Base-by-base conservation (phyloP, 148 eudicot genomes). In the Chenopodium quinoa region DNA sequence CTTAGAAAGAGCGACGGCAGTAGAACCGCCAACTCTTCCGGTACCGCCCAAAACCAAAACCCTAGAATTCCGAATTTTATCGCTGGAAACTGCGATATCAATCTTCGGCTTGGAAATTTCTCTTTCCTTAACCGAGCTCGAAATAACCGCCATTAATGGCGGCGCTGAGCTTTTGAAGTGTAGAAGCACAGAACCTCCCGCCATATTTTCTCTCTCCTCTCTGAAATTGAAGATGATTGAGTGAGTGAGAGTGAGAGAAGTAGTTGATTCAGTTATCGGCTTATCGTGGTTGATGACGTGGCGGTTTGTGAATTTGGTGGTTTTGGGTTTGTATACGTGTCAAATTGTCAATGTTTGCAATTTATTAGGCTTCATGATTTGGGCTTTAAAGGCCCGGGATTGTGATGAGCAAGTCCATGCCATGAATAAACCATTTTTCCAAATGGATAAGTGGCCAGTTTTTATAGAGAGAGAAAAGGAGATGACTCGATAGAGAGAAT, bases 21-120 rank as follows among this genome's bases (percentile, higher is more conserved):
- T 92, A 31, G 99, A 96, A 56, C 98, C 97, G 46, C 99, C 98
- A 68, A 95, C 99, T 88, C 99, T 89, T 4, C 99, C 99, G 22
- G 99, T 95, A 8, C 97, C 99, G 4, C 99, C 99, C 52, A 95
- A 82, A 77, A 95, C 81, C 87, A 95, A 82, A 73, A 95, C 89
- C 91, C 92, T 90, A 50, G 93, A 88, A 66, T 86, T 94, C 29
- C 66, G 75, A 75, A 72, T 87, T 78, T 84, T 83, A 27, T 85
- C 68, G 47, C 77, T 23, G 79, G 81, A 25, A 84, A 75, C 14
- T 32, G 80, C 40, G 68, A 84, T 27, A 47, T 75, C 82, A 12
- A 56, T 71, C 44, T 66, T 87, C 23, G 82, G 70, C 58, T 78
- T 83, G 19, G 73, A 0, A 66, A 20, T 34, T 40, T 85, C 85